Evolutionary conservation across 192 early-diverging fungal genomes (phyloP).

Genomic region (Bifiguratus adelaidae): DNA sequence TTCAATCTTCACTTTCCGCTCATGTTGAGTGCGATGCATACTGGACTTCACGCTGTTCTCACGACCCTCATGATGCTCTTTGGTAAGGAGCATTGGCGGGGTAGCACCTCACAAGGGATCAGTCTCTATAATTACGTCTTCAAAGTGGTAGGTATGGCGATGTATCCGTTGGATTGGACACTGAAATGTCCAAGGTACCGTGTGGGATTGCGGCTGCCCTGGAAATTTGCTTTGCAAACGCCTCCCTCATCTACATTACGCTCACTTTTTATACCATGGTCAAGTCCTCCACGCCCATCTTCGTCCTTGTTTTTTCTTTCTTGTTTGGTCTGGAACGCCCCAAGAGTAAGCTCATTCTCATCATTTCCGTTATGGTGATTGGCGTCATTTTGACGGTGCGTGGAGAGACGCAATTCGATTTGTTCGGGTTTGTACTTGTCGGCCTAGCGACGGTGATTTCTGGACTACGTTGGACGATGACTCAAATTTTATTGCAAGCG

Average conservation of each 20-base stretch:
- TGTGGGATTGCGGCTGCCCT: slow-evolving; percentile 63
- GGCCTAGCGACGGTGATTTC: slow-evolving; percentile 59
- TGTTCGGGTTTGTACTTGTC: slow-evolving; percentile 38
- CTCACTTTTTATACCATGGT: slow-evolving; percentile 83
- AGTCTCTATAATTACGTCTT: slow-evolving; percentile 12
- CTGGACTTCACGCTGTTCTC: slow-evolving; percentile 56
- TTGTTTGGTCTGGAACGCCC: slow-evolving; percentile 66
- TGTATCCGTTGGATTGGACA: background rate
- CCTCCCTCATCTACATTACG: slow-evolving; percentile 66
- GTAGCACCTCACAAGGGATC: slow-evolving; percentile 15
- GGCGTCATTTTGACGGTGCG: slow-evolving; percentile 71
- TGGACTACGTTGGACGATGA: slow-evolving; percentile 77
- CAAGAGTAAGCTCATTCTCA: slow-evolving; percentile 40
- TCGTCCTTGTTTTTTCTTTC: slow-evolving; percentile 73
- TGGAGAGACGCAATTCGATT: slow-evolving; percentile 53
- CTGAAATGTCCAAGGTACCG: slow-evolving; percentile 25
- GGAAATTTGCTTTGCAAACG: slow-evolving; percentile 77
- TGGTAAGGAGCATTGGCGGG: slow-evolving; percentile 11
- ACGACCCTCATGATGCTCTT: slow-evolving; percentile 41
- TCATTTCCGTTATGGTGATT: slow-evolving; percentile 60
- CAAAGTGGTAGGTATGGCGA: slow-evolving; percentile 18
- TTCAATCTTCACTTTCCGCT: slow-evolving; percentile 70
- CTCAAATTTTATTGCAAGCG: slow-evolving; percentile 63
- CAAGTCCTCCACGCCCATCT: slow-evolving; percentile 55
- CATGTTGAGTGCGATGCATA: slow-evolving; percentile 70